Evolutionary conservation across 495 filamentous ascomycete genomes (phyloP).

Genomic region (Margaritispora aquatica): DNA sequence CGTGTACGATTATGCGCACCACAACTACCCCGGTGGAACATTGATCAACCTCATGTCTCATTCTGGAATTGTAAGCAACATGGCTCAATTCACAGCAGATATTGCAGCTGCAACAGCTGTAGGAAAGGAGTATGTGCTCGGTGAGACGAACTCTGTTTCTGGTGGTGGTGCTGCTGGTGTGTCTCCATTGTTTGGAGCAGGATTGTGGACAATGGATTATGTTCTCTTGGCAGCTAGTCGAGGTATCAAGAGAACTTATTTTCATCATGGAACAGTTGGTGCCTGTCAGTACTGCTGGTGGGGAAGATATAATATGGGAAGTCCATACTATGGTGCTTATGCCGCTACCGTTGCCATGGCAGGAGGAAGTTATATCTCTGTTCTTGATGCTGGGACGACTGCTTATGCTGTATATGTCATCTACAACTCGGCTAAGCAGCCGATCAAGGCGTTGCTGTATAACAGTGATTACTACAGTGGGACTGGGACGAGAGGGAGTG

Average conservation of each 20-base stretch:
- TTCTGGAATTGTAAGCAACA: slow-evolving; percentile 37
- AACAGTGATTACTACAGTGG: slow-evolving; percentile 51
- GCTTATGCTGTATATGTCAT: slow-evolving; percentile 48
- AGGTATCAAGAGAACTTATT: slow-evolving; percentile 48
- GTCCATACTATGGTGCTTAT: slow-evolving; percentile 54
- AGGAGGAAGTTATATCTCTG: slow-evolving; percentile 41
- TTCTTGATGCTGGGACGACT: slow-evolving; percentile 41
- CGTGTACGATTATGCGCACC: slow-evolving; percentile 48
- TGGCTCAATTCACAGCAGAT: slow-evolving; percentile 43
- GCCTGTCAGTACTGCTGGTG: slow-evolving; percentile 58
- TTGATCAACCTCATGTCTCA: slow-evolving; percentile 48
- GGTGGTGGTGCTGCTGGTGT: slow-evolving; percentile 44
- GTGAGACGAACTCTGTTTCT: slow-evolving; percentile 53
- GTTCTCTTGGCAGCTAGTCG: slow-evolving; percentile 38
- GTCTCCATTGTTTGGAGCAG: slow-evolving; percentile 51
- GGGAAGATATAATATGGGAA: slow-evolving; percentile 48
- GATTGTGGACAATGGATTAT: slow-evolving; percentile 57
- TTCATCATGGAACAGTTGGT: slow-evolving; percentile 58
- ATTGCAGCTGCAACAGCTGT: slow-evolving; percentile 36
- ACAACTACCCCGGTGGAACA: slow-evolving; percentile 53
- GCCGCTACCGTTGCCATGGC: slow-evolving; percentile 47
- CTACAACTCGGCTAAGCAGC: slow-evolving; percentile 34
- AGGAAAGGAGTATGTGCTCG: slow-evolving; percentile 49
- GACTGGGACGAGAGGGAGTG: slow-evolving; percentile 36
- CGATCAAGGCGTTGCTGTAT: slow-evolving; percentile 42